A percentile compares a stretch with the other conserved stretches of the same genome.
Evolutionary conservation across 495 filamentous ascomycete species (phyloP).

Genomic region (Talaromyces borbonicus): DNA sequence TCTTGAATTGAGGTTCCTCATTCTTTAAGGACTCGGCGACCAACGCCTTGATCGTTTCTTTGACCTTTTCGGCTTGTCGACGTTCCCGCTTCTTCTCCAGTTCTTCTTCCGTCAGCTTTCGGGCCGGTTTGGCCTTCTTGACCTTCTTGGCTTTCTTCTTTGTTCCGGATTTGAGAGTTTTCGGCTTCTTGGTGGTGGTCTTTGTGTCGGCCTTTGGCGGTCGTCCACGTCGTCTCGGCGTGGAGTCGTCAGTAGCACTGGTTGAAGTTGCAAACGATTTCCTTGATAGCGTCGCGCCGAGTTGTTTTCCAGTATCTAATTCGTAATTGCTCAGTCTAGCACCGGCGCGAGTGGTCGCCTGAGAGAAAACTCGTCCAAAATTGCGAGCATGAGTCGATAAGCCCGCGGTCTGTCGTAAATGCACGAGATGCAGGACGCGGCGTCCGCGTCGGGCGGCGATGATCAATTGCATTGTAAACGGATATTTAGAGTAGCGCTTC

Average conservation of each 20-base stretch:
- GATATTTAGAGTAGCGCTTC: background rate
- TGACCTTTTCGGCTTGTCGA: slow-evolving; percentile 1
- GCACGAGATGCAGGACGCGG: slow-evolving; percentile 4
- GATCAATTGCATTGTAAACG: slow-evolving; percentile 7
- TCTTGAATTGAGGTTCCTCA: slow-evolving; percentile 18
- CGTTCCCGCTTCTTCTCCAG: slow-evolving; percentile 2
- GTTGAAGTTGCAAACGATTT: background rate
- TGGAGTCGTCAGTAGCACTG: background rate
- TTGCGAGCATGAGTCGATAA: slow-evolving; percentile 6
- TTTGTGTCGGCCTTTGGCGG: background rate
- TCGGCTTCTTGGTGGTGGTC: background rate
- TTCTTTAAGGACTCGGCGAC: slow-evolving; percentile 18
- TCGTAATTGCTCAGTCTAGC: background rate
- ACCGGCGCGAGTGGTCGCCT: background rate
- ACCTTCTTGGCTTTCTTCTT: slow-evolving; percentile 7
- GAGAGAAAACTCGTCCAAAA: slow-evolving; percentile 3
- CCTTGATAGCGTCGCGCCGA: background rate
- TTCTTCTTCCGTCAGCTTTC: background rate
- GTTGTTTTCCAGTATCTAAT: background rate
- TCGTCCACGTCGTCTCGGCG: background rate
- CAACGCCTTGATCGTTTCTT: slow-evolving; percentile 8
- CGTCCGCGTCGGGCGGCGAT: slow-evolving; percentile 4
- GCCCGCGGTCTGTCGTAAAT: background rate
- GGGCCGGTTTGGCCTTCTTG: slow-evolving; percentile 9
- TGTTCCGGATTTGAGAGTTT: background rate